phyloP scores from a whole-genome alignment of 164 flowering plant species.

The Vitis rotundifolia region DNA sequence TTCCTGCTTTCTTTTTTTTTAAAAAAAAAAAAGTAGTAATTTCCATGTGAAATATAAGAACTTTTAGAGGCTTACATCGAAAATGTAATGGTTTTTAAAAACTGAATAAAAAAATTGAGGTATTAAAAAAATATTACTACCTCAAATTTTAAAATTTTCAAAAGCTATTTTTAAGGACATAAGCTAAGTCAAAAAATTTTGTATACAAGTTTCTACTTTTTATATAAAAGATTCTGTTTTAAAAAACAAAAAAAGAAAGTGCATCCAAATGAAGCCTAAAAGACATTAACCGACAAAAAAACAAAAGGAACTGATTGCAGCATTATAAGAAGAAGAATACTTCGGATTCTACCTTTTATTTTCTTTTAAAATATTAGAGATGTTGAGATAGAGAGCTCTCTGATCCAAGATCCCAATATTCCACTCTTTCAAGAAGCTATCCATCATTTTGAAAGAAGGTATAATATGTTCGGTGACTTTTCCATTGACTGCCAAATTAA shows the following conservation, averaged over 20 bases:
- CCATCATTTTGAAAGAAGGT: conserved; percentile 85
- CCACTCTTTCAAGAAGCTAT: conserved; percentile 90
- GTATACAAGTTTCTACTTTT: too few species aligned
- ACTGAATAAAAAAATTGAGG: too few species aligned
- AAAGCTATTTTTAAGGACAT: too few species aligned
- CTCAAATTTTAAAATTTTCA: too few species aligned
- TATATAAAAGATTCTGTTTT: too few species aligned
- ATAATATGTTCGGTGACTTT: conserved; percentile 73
- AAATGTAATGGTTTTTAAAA: too few species aligned
- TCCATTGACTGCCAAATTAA: conserved; percentile 70
- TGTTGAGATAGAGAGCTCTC: conserved; percentile 73
- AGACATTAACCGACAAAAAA: background rate
- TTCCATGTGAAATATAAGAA: too few species aligned
- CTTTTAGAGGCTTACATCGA: too few species aligned
- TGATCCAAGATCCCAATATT: conserved; percentile 69
- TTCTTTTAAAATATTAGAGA: conserved; percentile 74
- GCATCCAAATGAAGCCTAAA: background rate
- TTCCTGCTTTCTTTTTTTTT: too few species aligned
- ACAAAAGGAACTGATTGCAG: background rate
- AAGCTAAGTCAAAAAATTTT: too few species aligned
- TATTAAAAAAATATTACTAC: too few species aligned
- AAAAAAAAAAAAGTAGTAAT: too few species aligned
- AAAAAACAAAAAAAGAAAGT: background rate
- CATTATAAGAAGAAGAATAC: background rate
- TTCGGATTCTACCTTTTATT: conserved; percentile 56